Conservation (phyloP, 352 stramenopile genomes). For the Pythium rhizo-oryzae region DNA sequence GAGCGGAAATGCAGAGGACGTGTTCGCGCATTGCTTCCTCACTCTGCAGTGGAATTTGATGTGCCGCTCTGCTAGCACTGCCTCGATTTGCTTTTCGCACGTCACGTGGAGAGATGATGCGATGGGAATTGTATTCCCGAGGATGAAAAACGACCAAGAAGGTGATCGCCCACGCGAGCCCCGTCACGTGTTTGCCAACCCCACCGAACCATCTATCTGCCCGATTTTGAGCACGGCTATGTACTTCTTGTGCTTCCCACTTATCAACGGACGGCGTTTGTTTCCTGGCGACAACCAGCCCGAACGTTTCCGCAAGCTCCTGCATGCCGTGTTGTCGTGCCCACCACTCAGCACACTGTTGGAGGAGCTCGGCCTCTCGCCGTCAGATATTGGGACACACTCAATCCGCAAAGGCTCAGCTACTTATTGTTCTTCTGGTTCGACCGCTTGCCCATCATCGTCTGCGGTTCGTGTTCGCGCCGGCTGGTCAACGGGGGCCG, state of each 20-base stretch:
- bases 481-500: constrained; percentile 18
- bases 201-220: constrained; percentile 27
- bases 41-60: constrained; percentile 30
- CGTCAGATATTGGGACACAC: constrained; percentile 21
- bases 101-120: constrained; percentile 33
- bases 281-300: constrained; percentile 21
- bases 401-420: constrained; percentile 27
- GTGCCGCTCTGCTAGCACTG: constrained; percentile 22
- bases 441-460: constrained; percentile 24
- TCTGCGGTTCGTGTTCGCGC: constrained; percentile 24
- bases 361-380: constrained; percentile 13
- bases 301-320: constrained; percentile 26
- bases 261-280: constrained; percentile 9
- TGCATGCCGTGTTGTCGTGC: constrained; percentile 7
- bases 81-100: constrained; percentile 25
- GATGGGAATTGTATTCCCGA: constrained; percentile 31
- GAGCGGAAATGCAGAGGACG: constrained; percentile 7
- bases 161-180: constrained; percentile 28
- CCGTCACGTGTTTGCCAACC: constrained; percentile 36
- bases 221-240: constrained; percentile 31
- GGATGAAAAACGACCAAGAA: constrained; percentile 35
- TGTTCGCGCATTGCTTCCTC: constrained; percentile 6
- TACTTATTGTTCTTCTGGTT: constrained; percentile 26
- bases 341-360: constrained; percentile 12
- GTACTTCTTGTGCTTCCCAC: constrained; percentile 11